These are phyloP conservation scores for Solanum pennellii DNA, from an alignment of 257 asterid genomes.

Conservation along the genomic window DNA sequence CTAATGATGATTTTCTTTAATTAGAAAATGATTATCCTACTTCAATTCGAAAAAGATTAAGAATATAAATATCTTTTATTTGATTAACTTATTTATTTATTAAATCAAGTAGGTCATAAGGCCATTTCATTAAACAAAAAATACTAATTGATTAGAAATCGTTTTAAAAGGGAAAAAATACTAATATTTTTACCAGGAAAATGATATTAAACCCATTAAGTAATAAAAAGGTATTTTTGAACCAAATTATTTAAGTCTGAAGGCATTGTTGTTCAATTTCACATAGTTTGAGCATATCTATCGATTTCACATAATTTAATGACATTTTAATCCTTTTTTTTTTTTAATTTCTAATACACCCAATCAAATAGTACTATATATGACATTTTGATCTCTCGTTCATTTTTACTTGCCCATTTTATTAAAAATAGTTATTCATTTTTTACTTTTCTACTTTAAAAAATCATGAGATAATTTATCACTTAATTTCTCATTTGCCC, in stretches of 20 bases:
- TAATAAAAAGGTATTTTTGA: too few species aligned
- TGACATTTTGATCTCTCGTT: not conserved
- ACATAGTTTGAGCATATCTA: not conserved
- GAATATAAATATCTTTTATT: not conserved
- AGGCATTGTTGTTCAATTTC: too few species aligned
- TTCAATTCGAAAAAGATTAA: too few species aligned
- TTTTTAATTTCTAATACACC: not conserved
- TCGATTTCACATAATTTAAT: not conserved
- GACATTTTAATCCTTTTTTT: too few species aligned
- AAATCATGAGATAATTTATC: not conserved
- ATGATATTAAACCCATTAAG: not conserved
- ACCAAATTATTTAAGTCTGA: not conserved
- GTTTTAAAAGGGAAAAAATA: too few species aligned
- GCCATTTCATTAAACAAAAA: too few species aligned
- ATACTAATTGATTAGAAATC: too few species aligned
- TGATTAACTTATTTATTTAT: too few species aligned
- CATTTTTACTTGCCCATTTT: not conserved
- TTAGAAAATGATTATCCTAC: not conserved
- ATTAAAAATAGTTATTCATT: not conserved
- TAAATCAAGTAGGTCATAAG: too few species aligned
- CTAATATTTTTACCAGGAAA: too few species aligned
- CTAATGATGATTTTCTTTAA: not conserved
- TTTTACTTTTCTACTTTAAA: not conserved
- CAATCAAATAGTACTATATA: too few species aligned
- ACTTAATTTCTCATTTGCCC: not conserved